Conservation (phyloP, 2,329 filamentous ascomycete species). For the Fusarium torreyae region DNA sequence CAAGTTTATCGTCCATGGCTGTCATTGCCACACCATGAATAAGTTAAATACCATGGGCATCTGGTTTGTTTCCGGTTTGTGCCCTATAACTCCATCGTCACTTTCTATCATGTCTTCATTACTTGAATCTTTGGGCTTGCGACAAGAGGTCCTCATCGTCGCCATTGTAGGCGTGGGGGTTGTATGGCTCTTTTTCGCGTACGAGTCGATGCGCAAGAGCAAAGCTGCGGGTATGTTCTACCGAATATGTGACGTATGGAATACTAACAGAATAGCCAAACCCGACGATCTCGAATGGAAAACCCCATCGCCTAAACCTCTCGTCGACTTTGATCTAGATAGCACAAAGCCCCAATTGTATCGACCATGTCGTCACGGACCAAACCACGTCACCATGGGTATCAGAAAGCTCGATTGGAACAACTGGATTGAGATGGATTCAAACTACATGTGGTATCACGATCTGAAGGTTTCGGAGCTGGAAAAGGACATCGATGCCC, state of each 20-base stretch:
- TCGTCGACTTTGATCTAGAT: constrained; percentile 21
- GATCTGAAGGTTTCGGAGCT: constrained; percentile 38
- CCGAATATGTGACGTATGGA: fast-evolving
- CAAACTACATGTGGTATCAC: constrained; percentile 35
- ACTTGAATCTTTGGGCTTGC: not conserved
- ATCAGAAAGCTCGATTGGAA: constrained; percentile 40
- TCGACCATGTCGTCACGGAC: constrained; percentile 39
- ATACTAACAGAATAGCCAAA: not conserved
- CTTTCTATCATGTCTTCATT: constrained; percentile 1
- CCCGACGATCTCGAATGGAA: not conserved
- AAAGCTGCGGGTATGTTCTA: not conserved
- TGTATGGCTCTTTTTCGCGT: not conserved
- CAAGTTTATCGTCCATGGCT: constrained; percentile 14
- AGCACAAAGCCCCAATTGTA: constrained; percentile 30
- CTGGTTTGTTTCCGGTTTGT: not conserved
- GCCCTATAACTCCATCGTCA: not conserved
- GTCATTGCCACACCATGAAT: not conserved
- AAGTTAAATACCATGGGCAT: not conserved
- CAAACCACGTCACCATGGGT: constrained; percentile 39
- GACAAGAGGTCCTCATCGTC: not conserved
- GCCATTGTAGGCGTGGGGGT: not conserved
- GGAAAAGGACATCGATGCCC: constrained; percentile 27
- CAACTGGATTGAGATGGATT: constrained; percentile 44
- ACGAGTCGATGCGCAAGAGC: not conserved
- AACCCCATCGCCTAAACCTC: constrained; percentile 16